Conservation (phyloP, 164 flowering plant genomes). For the Euptelea pleiosperma region DNA sequence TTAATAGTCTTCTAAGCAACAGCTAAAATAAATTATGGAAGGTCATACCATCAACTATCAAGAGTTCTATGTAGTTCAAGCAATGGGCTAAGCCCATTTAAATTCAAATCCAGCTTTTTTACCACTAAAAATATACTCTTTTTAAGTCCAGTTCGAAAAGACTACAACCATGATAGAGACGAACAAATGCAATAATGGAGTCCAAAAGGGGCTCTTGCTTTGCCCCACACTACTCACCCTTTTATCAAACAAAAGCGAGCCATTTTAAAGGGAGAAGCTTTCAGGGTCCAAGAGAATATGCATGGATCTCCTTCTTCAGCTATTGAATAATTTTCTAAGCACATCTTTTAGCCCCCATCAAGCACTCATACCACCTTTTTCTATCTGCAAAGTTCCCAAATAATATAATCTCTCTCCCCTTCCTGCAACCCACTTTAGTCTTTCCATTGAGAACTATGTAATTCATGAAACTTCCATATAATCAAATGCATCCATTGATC, state of each 20-base stretch:
- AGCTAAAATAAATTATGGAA: no score
- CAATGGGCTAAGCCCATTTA: no score
- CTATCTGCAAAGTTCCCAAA: constrained; percentile 21
- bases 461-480: constrained; percentile 2
- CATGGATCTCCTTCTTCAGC: constrained; percentile 40
- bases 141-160: constrained; percentile 19
- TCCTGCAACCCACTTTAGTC: constrained; percentile 11
- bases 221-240: constrained; percentile 27
- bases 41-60: no score
- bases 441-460: constrained; percentile 15
- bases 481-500: constrained; percentile 72
- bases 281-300: constrained; percentile 54
- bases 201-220: constrained; percentile 26
- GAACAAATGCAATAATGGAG: constrained; percentile 53
- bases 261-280: constrained; percentile 40
- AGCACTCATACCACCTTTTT: constrained; percentile 23
- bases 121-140: constrained; percentile 8
- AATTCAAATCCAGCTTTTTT: no score
- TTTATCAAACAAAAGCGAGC: constrained; percentile 29
- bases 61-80: no score
- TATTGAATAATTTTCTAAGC: constrained; percentile 11
- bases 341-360: constrained; percentile 22
- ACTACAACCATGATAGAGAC: constrained; percentile 26
- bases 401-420: constrained; percentile 14
- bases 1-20: no score